Evolutionary conservation across 345 rosid genomes (phyloP), one percentile per base, ranked within the genome.

Genomic region (Dipteronia sinensis): DNA sequence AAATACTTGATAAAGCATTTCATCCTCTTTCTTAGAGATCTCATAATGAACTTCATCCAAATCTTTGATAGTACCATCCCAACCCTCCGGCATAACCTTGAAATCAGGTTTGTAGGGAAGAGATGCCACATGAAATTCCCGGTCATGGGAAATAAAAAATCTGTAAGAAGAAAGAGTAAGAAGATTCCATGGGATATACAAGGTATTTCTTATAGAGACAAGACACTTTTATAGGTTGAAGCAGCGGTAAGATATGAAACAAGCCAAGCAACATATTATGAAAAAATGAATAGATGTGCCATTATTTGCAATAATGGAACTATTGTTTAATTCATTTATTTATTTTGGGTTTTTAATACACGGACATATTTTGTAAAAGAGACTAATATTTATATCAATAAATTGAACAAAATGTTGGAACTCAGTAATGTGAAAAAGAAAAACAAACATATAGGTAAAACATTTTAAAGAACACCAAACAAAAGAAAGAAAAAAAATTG

Each of bases 51-150:
- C 97, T 83, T 92, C 99, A 85, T 96, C 99, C 59, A 80, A 79
- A 82, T 96, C 99, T 83, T 84, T 91, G 79, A 80, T 90, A 46
- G 97, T 91, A 80, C 99, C 98, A 86, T 92, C 98, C 98, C 98
- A 96, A 56, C 98, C 99, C 84, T 96, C 98, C 3, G 98, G 97
- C 99, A 96, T 92, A 23, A 96, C 97, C 87, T 94, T 96, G 82
- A 94, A 96, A 82, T 91, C 97, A 0, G 99, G 99, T 69, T 92
- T 94, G 79, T 92, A 94, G 6, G 90, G 91, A 71, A 96, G 97
- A 17, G 97, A 91, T 69, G 99, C 98, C 67, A 96, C 93, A 88
- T 96, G 99, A 80, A 94, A 96, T 72, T 96, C 99, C 71, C 94
- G 92, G 69, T 93, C 98, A 85, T 94, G 97, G 10, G 97, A 91